Base-by-base conservation (phyloP, 768 basidiomycete genomes). In the Mycena pura region DNA sequence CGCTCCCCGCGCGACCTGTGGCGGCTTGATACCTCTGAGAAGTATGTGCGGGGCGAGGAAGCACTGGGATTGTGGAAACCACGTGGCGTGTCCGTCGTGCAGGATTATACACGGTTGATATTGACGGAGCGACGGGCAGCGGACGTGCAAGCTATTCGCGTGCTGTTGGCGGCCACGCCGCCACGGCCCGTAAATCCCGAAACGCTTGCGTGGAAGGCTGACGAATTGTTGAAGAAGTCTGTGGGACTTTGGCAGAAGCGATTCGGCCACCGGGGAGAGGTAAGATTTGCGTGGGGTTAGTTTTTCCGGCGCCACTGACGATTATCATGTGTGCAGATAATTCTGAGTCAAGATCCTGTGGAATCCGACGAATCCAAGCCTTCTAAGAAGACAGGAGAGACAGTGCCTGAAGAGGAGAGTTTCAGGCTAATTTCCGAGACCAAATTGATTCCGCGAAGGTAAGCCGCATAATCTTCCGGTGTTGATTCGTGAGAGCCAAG, bases 1-100 rank as follows among this genome's bases (percentile, higher is more conserved):
- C 87, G 93, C 41, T 95, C 91, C 1, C 85, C 93, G 2, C 87
- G 87, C 71, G 95, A 98, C 64, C 80, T 99, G 14, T 98, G 96
- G 97, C 81, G 95, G 38, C 80, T 99, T 50, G 95, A 99, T 77
- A 98, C 96, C 1, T 88, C 92, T 27, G 91, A 93, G 76, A 96
- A 95, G 73, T 98, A 96, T 74, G 95, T 99, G 0, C 84, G 89
- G 43, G 96, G 96, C 8, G 96, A 99, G 72, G 96, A 98, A 68
- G 74, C 81, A 4, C 81, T 99, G 27, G 87, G 84, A 6, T 74
- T 81, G 19, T 99, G 96, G 96, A 91, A 87, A 66, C 88, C 96
- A 41, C 84, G 96, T 43, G 93, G 96, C 9, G 83, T 98, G 25
- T 89, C 90, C 1, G 88, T 95, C 10, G 90, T 99, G 25, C 89